phyloP scores from a whole-genome alignment of 495 filamentous ascomycete genomes.

The Hypoxylon intermedium region DNA sequence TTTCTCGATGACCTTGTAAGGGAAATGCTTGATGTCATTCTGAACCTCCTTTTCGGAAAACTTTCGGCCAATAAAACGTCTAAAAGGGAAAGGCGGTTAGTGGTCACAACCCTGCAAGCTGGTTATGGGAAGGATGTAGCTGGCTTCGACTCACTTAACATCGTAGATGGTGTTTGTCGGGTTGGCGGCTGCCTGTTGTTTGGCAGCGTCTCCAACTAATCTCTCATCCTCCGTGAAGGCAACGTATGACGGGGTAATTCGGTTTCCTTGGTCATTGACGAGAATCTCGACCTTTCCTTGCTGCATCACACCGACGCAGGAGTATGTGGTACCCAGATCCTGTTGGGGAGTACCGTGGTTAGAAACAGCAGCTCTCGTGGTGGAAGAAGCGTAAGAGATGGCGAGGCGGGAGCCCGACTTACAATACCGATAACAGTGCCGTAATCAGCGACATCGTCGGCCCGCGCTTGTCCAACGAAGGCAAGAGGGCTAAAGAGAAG shows the following conservation, averaged over 20 bases:
- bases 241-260: constrained; percentile 98
- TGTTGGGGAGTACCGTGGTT: constrained; percentile 26
- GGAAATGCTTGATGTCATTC: constrained; percentile 86
- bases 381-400: neutral
- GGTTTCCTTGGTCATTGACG: constrained; percentile 97
- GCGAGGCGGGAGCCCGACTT: constrained; percentile 35
- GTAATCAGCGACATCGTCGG: constrained; percentile 78
- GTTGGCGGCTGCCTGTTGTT: constrained; percentile 98
- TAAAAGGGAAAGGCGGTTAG: constrained; percentile 45
- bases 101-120: neutral
- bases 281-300: constrained; percentile 98
- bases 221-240: constrained; percentile 98
- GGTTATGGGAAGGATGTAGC: neutral
- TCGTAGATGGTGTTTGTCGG: constrained; percentile 89
- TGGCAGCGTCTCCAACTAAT: constrained; percentile 96
- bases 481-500: constrained; percentile 76
- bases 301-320: constrained; percentile 99
- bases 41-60: constrained; percentile 86
- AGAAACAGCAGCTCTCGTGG: neutral
- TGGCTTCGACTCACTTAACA: constrained; percentile 73
- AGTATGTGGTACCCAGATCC: constrained; percentile 98
- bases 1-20: constrained; percentile 83
- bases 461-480: constrained; percentile 76
- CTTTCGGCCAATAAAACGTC: constrained; percentile 90
- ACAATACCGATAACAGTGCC: constrained; percentile 94